phyloP scores from a whole-genome alignment of 73 alveolate genomes.

The Paramecium octaurelia region DNA sequence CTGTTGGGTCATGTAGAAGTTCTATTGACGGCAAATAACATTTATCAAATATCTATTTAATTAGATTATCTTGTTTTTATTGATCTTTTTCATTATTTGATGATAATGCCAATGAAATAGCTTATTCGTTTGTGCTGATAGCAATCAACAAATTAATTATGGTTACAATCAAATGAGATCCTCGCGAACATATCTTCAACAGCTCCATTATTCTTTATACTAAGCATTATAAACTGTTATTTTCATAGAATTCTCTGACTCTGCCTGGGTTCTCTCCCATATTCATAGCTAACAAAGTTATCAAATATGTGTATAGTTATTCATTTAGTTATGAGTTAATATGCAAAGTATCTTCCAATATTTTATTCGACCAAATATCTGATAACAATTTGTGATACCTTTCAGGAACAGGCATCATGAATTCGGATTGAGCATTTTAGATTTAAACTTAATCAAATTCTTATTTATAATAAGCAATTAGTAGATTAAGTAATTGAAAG shows the following conservation, averaged over 20 bases:
- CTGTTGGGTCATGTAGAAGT: conserved; percentile 27
- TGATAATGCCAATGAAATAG: background rate
- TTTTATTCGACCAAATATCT: background rate
- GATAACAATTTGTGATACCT: conserved; percentile 20
- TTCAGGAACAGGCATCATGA: conserved; percentile 35
- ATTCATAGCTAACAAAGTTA: background rate
- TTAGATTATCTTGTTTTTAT: background rate
- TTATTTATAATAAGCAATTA: background rate
- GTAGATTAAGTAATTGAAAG: background rate
- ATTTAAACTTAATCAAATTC: background rate
- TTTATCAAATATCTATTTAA: background rate
- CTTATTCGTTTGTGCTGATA: conserved; percentile 42
- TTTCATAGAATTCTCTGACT: conserved; percentile 20
- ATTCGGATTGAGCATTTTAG: conserved; percentile 36
- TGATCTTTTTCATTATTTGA: background rate
- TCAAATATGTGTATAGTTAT: background rate
- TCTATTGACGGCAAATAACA: conserved; percentile 17
- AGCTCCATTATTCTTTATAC: background rate
- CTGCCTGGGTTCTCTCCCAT: conserved; percentile 42
- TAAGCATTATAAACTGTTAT: background rate
- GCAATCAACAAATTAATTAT: conserved; percentile 18
- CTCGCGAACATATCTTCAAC: background rate
- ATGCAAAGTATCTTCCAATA: background rate
- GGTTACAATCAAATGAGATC: conserved; percentile 14
- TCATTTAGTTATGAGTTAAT: background rate